Conservation (phyloP, 2,329 filamentous ascomycete genomes). For the Exutisphaerella laricina region DNA sequence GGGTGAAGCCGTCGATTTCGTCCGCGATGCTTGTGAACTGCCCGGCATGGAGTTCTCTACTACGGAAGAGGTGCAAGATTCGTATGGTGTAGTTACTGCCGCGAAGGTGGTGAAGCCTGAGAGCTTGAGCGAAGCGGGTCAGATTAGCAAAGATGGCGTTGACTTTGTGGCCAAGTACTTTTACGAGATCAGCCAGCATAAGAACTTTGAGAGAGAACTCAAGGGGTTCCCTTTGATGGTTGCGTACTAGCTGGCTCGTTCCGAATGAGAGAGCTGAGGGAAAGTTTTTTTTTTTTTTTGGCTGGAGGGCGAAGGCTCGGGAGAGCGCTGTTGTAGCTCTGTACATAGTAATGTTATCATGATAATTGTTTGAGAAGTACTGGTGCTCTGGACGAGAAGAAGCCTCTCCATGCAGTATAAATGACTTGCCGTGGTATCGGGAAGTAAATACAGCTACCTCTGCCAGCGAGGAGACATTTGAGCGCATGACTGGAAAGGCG, state of each 20-base stretch:
- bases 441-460: no score
- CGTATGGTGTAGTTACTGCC: constrained; percentile 72
- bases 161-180: constrained; percentile 68
- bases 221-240: constrained; percentile 62
- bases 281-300: no score
- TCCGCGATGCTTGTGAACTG: constrained; percentile 46
- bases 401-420: no score
- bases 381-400: no score
- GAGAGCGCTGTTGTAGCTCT: no score
- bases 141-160: constrained; percentile 61
- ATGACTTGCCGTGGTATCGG: no score
- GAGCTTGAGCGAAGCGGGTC: constrained; percentile 55
- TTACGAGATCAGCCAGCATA: constrained; percentile 63
- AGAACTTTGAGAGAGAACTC: constrained; percentile 68
- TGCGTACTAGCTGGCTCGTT: constrained; percentile 60
- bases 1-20: constrained; percentile 63
- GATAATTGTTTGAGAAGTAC: no score
- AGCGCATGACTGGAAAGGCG: no score
- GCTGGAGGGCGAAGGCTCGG: no score
- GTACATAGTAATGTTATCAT: no score
- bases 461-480: no score
- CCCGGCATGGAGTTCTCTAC: constrained; percentile 47
- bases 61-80: constrained; percentile 54
- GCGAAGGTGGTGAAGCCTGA: constrained; percentile 47
- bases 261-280: no score